A percentile compares a stretch with the other conserved stretches of the same genome.
These are phyloP conservation scores for Talaromyces trachyspermus DNA, from an alignment of 495 filamentous ascomycete genomes.

Conservation along the genomic window DNA sequence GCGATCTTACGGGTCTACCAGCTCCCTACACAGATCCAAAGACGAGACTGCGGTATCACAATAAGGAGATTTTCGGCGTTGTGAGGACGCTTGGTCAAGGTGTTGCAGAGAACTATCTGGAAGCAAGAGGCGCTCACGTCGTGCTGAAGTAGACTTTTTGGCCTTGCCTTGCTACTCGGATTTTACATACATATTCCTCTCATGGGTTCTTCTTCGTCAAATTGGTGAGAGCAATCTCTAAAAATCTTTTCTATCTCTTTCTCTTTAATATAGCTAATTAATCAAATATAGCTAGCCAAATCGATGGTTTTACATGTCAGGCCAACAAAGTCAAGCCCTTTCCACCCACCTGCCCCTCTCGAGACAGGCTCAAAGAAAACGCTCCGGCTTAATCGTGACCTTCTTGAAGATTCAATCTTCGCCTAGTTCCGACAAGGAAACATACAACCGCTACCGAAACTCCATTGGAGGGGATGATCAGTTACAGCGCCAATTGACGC, in stretches of 20 bases:
- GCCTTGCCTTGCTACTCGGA: neutral
- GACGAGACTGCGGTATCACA: constrained; percentile 79
- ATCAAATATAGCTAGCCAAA: neutral
- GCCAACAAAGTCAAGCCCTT: constrained; percentile 87
- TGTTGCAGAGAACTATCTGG: constrained; percentile 77
- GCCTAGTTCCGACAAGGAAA: constrained; percentile 41
- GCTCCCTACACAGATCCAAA: constrained; percentile 91
- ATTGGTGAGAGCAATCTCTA: too few species aligned
- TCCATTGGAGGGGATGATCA: constrained; percentile 40
- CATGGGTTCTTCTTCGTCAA: too few species aligned
- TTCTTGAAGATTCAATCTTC: constrained; percentile 35
- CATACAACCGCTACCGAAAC: constrained; percentile 43
- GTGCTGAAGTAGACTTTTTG: constrained; percentile 76
- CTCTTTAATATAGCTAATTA: too few species aligned
- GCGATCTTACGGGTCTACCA: constrained; percentile 86
- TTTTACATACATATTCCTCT: too few species aligned
- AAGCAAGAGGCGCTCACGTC: constrained; percentile 83
- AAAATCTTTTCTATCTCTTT: too few species aligned
- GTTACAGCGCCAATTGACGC: constrained; percentile 46
- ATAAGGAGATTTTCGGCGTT: constrained; percentile 80
- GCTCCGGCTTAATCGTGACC: constrained; percentile 98
- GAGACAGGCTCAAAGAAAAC: constrained; percentile 62
- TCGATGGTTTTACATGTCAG: constrained; percentile 30
- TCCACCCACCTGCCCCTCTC: constrained; percentile 78
- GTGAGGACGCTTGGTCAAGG: constrained; percentile 71